phyloP scores from a whole-genome alignment of 2,329 filamentous ascomycete species.

The Neopestalotiopsis sp. region DNA sequence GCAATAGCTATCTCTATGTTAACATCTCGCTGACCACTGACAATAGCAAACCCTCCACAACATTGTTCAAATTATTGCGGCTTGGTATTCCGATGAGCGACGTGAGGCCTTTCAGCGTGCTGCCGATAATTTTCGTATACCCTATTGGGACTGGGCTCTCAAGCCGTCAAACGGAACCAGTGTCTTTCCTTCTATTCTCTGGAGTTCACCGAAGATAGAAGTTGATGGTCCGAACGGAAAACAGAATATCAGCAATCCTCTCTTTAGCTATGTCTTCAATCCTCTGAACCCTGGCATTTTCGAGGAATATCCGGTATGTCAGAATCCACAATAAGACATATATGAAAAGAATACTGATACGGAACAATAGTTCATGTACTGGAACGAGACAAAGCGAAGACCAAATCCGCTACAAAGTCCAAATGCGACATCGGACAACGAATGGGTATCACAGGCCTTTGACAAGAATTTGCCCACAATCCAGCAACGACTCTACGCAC shows the following conservation, averaged over 20 bases:
- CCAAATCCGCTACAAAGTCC: slow-evolving; percentile 46
- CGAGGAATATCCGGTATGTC: slow-evolving; percentile 62
- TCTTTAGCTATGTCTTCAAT: slow-evolving; percentile 65
- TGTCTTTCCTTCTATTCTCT: slow-evolving; percentile 53
- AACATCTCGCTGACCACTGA: slow-evolving; percentile 31
- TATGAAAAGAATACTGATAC: background rate
- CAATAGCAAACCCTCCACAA: slow-evolving; percentile 47
- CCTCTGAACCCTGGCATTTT: slow-evolving; percentile 65
- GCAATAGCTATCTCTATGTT: background rate
- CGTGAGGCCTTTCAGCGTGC: slow-evolving; percentile 55
- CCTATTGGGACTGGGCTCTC: slow-evolving; percentile 65
- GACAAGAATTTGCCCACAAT: slow-evolving; percentile 58
- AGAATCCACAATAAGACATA: too few species aligned
- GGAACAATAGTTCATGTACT: slow-evolving; percentile 56
- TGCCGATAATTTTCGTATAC: slow-evolving; percentile 57
- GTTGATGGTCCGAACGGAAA: slow-evolving; percentile 61
- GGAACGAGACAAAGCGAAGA: slow-evolving; percentile 64
- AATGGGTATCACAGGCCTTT: slow-evolving; percentile 56
- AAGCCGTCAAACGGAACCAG: slow-evolving; percentile 52
- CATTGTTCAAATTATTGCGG: slow-evolving; percentile 38
- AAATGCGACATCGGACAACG: slow-evolving; percentile 62
- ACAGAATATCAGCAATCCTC: slow-evolving; percentile 64
- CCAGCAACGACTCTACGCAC: slow-evolving; percentile 68
- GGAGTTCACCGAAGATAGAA: slow-evolving; percentile 46
- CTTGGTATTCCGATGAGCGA: slow-evolving; percentile 45